phyloP scores from a whole-genome alignment of 2,329 filamentous ascomycete genomes.

The Cryphonectria naterciae region DNA sequence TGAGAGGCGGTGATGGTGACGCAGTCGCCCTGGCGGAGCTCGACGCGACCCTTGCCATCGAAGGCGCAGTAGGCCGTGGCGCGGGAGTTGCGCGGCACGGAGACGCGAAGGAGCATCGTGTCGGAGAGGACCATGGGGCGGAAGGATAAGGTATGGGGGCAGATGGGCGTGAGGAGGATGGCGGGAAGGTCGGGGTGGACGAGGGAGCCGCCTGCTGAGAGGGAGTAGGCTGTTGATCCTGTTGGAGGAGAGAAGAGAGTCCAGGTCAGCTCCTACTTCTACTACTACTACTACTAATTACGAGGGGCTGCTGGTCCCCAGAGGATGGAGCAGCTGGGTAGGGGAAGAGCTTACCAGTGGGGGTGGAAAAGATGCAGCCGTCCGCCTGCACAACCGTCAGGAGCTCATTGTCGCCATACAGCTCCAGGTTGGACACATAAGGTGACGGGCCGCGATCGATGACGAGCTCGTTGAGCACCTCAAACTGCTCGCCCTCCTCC shows the following conservation, averaged over 20 bases:
- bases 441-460: slow-evolving; percentile 96
- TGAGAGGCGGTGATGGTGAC: slow-evolving; percentile 96
- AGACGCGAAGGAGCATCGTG: slow-evolving; percentile 87
- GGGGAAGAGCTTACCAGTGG: slow-evolving; percentile 63
- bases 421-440: slow-evolving; percentile 94
- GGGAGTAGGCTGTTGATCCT: slow-evolving; percentile 89
- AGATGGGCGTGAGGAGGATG: slow-evolving; percentile 95
- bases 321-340: background rate
- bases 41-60: slow-evolving; percentile 93
- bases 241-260: background rate
- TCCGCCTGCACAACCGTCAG: slow-evolving; percentile 96
- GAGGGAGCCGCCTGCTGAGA: slow-evolving; percentile 92
- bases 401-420: slow-evolving; percentile 93
- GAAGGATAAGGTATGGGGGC: slow-evolving; percentile 95
- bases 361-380: slow-evolving; percentile 96
- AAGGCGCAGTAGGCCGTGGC: slow-evolving; percentile 97
- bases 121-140: slow-evolving; percentile 97
- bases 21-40: slow-evolving; percentile 89
- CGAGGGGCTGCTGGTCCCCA: background rate
- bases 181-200: slow-evolving; percentile 97
- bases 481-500: slow-evolving; percentile 92
- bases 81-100: slow-evolving; percentile 80
- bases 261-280: slow-evolving; percentile 20
- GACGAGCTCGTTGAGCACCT: slow-evolving; percentile 97
- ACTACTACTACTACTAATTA: background rate